These are phyloP conservation scores for Dispira parvispora DNA, from an alignment of 192 early-diverging fungal genomes.

Conservation along the genomic window DNA sequence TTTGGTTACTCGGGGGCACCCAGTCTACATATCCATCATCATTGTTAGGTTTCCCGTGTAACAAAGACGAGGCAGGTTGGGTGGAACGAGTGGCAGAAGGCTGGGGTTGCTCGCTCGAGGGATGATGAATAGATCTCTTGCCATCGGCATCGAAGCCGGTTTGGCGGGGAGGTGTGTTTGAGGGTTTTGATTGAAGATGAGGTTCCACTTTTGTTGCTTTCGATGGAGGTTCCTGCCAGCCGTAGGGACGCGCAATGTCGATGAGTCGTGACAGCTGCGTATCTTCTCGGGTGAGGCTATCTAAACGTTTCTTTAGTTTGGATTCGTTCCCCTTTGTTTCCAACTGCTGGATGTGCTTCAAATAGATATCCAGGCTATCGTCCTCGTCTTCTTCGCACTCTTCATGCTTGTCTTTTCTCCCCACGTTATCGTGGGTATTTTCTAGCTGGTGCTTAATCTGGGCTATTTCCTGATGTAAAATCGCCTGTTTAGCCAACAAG, in stretches of 20 bases:
- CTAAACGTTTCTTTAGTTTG: neutral
- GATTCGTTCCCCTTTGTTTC: neutral
- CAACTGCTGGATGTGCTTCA: neutral
- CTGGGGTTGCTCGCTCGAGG: neutral
- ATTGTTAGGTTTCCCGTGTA: neutral
- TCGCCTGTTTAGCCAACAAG: neutral
- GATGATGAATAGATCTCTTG: neutral
- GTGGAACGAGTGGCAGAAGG: neutral
- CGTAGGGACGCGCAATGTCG: too few species aligned
- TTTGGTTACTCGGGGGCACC: slow-evolving; percentile 6
- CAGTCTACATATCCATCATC: neutral
- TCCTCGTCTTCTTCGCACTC: neutral
- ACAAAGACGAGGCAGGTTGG: neutral
- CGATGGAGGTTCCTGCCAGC: too few species aligned
- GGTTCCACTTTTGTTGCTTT: too few species aligned
- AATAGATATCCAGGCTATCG: neutral
- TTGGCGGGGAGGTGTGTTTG: neutral
- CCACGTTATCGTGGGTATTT: neutral
- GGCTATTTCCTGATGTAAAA: neutral
- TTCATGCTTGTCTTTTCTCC: neutral
- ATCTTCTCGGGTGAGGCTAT: neutral
- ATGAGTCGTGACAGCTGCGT: too few species aligned
- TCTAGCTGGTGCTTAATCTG: neutral
- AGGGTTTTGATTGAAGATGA: neutral
- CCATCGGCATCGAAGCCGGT: neutral